Percentiles rank a stretch among this genome's conserved stretches.
Conservation (phyloP, 1,284 basidiomycete species). For the Meripilus lineatus region DNA sequence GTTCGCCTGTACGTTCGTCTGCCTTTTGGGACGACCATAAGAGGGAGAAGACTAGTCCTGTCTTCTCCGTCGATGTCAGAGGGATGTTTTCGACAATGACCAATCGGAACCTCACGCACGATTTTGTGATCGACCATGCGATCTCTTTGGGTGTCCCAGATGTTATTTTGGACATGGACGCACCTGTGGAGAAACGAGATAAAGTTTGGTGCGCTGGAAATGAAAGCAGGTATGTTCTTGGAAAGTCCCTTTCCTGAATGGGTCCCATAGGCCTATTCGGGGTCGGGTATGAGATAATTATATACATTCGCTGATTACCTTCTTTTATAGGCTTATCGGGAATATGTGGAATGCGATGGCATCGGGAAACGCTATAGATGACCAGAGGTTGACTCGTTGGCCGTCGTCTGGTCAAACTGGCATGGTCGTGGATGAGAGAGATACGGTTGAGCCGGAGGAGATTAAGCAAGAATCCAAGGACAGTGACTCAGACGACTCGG, state of each 20-base stretch:
- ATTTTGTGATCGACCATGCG: slow-evolving; percentile 13
- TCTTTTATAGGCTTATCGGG: slow-evolving; percentile 18
- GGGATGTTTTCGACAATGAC: slow-evolving; percentile 22
- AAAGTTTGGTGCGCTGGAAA: slow-evolving; percentile 28
- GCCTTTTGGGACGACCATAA: background rate
- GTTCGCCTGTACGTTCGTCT: too few species aligned
- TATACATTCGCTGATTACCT: background rate
- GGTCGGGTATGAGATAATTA: background rate
- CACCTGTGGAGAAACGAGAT: too few species aligned
- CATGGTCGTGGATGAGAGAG: too few species aligned
- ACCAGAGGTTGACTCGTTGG: slow-evolving; percentile 14
- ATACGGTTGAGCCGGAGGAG: too few species aligned
- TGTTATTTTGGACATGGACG: slow-evolving; percentile 9
- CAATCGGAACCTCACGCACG: slow-evolving; percentile 10
- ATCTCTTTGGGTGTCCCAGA: slow-evolving; percentile 15
- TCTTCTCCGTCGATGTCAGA: slow-evolving; percentile 28
- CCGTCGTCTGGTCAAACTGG: background rate
- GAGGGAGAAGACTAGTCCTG: slow-evolving; percentile 12
- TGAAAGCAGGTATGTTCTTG: slow-evolving; percentile 28
- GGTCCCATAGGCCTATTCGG: too few species aligned
- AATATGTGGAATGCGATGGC: slow-evolving; percentile 25
- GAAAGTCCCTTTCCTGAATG: background rate
- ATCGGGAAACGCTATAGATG: slow-evolving; percentile 22
- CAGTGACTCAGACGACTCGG: too few species aligned
- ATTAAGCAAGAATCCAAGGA: too few species aligned